A percentile compares a stretch with the other conserved stretches of the same genome.
phyloP scores from a whole-genome alignment of 768 basidiomycete genomes.

The Tulasnella sp. region DNA sequence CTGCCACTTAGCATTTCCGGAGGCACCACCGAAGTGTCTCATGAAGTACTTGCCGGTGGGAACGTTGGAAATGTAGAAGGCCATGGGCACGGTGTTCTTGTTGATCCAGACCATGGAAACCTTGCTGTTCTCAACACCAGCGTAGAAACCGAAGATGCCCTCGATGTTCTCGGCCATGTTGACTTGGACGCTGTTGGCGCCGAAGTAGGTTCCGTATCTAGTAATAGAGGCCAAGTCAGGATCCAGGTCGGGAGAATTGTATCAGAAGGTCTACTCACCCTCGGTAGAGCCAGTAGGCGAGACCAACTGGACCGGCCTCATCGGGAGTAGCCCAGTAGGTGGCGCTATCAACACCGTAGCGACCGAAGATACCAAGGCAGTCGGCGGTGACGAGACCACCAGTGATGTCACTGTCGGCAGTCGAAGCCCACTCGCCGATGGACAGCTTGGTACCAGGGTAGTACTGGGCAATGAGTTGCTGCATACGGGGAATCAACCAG shows the following conservation, averaged over 20 bases:
- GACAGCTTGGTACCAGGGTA: slow-evolving; percentile 48
- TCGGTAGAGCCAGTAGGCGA: slow-evolving; percentile 46
- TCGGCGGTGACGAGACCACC: slow-evolving; percentile 43
- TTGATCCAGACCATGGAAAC: slow-evolving; percentile 39
- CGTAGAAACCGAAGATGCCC: slow-evolving; percentile 36
- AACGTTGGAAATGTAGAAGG: slow-evolving; percentile 33
- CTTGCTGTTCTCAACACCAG: slow-evolving; percentile 27
- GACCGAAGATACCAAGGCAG: slow-evolving; percentile 41
- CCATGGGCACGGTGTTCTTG: slow-evolving; percentile 36
- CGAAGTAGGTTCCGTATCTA: slow-evolving; percentile 40
- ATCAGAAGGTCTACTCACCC: slow-evolving; percentile 28
- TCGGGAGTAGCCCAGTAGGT: slow-evolving; percentile 43
- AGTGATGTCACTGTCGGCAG: slow-evolving; percentile 39
- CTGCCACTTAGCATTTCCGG: slow-evolving; percentile 46
- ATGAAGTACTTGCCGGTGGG: slow-evolving; percentile 40
- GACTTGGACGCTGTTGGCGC: slow-evolving; percentile 34
- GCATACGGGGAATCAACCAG: slow-evolving; percentile 39
- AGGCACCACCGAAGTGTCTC: slow-evolving; percentile 43
- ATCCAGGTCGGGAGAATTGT: no score
- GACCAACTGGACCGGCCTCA: slow-evolving; percentile 36
- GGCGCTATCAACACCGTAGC: slow-evolving; percentile 37
- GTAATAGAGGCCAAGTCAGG: neutral
- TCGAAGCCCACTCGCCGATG: slow-evolving; percentile 41
- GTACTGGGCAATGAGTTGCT: slow-evolving; percentile 35
- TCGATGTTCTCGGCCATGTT: slow-evolving; percentile 32